phyloP scores from a whole-genome alignment of 1,139 yeast species.

The Suhomyces bokatorum region DNA sequence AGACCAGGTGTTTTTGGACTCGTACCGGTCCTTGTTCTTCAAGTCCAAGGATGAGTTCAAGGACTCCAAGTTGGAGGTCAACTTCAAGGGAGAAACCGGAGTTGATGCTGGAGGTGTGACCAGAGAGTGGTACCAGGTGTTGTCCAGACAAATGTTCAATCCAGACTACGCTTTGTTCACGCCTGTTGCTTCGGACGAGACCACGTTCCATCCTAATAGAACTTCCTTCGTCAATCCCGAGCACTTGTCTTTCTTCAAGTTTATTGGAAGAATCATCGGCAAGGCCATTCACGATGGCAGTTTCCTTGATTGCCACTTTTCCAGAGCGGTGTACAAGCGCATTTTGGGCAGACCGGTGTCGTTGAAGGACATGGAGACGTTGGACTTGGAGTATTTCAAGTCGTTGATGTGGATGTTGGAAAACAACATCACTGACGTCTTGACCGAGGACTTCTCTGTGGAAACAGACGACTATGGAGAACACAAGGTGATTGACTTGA shows the following conservation, averaged over 20 bases:
- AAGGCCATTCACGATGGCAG: constrained; percentile 90
- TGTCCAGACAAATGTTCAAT: constrained; percentile 93
- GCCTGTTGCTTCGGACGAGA: constrained; percentile 89
- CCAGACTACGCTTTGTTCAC: constrained; percentile 93
- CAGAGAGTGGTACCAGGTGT: constrained; percentile 95
- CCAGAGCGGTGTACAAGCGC: constrained; percentile 90
- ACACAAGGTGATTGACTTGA: constrained; percentile 73
- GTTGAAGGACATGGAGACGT: constrained; percentile 90
- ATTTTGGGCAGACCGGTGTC: constrained; percentile 80
- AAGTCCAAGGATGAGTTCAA: constrained; percentile 76
- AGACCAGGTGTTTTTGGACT: constrained; percentile 89
- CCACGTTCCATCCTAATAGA: constrained; percentile 94
- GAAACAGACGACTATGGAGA: constrained; percentile 96
- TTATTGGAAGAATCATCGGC: constrained; percentile 91
- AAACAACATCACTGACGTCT: constrained; percentile 93
- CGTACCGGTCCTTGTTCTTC: constrained; percentile 81
- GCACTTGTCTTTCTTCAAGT: constrained; percentile 88
- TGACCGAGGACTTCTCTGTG: constrained; percentile 93
- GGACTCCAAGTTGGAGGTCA: constrained; percentile 71
- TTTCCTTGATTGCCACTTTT: constrained; percentile 90
- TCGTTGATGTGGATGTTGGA: constrained; percentile 95
- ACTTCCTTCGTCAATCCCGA: constrained; percentile 93
- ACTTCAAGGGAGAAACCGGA: constrained; percentile 91
- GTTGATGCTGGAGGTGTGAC: constrained; percentile 99
- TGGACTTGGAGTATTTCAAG: constrained; percentile 90